phyloP scores from a whole-genome alignment of 192 early-diverging fungal species.

The Allomyces arbusculus region DNA sequence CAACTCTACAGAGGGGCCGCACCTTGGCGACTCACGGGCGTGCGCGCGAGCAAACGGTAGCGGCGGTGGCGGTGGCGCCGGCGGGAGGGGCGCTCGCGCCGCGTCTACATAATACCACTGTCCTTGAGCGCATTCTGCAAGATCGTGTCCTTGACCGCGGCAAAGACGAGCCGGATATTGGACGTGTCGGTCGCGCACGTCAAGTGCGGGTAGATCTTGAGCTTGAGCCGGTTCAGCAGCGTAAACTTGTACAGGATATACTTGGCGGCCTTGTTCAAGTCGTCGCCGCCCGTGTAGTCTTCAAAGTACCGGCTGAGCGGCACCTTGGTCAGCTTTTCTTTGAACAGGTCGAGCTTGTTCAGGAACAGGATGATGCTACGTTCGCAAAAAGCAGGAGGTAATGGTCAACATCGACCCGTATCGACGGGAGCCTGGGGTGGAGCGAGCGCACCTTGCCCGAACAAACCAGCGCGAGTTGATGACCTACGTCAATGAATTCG shows the following conservation, averaged over 20 bases:
- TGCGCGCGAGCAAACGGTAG: too few relatives aligned
- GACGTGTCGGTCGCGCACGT: constrained; percentile 22
- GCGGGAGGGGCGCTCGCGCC: too few relatives aligned
- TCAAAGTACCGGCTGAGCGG: constrained; percentile 69
- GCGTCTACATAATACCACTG: background rate
- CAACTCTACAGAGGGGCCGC: too few relatives aligned
- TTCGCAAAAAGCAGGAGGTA: constrained; percentile 1
- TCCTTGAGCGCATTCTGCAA: constrained; percentile 14
- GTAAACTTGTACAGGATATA: constrained; percentile 78
- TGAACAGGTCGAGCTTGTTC: constrained; percentile 84
- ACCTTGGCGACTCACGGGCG: too few relatives aligned
- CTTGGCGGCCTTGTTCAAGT: constrained; percentile 59
- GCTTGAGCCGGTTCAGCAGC: constrained; percentile 57
- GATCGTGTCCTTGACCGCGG: constrained; percentile 22
- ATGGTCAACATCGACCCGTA: background rate
- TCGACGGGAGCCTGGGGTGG: too few relatives aligned
- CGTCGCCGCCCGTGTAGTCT: constrained; percentile 35
- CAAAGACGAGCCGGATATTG: constrained; percentile 20
- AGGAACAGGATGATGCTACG: constrained; percentile 72
- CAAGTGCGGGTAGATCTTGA: constrained; percentile 61
- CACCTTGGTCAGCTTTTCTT: constrained; percentile 50
- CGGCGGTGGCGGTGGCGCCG: too few relatives aligned
- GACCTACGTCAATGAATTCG: constrained; percentile 23
- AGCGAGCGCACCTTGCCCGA: constrained; percentile 10
- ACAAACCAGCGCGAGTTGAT: constrained; percentile 87